Conservation (phyloP, 176 grass and related monocot genomes). For the Thinopyrum elongatum region DNA sequence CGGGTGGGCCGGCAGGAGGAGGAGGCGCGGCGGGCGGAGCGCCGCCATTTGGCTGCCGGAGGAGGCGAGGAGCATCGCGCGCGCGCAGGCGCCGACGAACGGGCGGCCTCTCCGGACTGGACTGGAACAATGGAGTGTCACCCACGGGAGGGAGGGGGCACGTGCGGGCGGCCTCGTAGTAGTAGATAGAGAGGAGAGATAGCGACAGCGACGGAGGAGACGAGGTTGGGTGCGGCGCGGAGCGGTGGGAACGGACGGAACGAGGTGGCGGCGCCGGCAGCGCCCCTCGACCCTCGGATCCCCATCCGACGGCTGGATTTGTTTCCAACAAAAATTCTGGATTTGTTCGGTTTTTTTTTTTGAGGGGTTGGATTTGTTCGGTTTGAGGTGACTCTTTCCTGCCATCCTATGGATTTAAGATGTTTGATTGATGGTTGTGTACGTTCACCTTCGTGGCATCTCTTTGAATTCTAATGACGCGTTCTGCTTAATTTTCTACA, state of each 20-base stretch:
- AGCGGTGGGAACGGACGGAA: background rate
- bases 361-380: too few relatives aligned
- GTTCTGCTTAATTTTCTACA: background rate
- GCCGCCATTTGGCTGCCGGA: background rate
- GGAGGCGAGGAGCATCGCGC: background rate
- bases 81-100: too few relatives aligned
- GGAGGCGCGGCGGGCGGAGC: background rate
- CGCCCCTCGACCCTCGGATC: background rate
- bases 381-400: too few relatives aligned
- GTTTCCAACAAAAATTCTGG: too few relatives aligned
- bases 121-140: background rate
- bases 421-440: too few relatives aligned
- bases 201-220: background rate
- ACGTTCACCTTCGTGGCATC: too few relatives aligned
- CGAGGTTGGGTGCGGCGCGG: background rate
- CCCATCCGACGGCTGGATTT: background rate
- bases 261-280: background rate
- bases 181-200: background rate
- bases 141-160: background rate
- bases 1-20: too few relatives aligned
- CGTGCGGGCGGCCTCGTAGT: background rate
- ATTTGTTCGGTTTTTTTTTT: too few relatives aligned
- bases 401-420: too few relatives aligned
- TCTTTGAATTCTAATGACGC: too few relatives aligned
- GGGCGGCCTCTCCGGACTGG: background rate